Evolutionary conservation across 2,329 filamentous ascomycete species (phyloP).

Genomic region (Sarocladium strictum): DNA sequence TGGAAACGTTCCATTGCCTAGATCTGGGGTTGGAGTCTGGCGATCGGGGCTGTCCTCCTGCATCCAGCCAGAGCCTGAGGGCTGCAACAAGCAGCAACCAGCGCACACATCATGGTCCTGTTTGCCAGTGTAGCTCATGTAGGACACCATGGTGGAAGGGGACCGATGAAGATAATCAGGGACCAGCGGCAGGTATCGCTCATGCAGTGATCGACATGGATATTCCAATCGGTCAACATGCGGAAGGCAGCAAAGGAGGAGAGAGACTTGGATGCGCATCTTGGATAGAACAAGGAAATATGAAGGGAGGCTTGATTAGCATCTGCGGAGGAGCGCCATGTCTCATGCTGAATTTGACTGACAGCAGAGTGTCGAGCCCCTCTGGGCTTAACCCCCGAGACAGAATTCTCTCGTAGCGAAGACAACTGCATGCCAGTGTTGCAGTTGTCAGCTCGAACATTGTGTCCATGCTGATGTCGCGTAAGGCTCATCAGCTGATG

Average conservation of each 20-base stretch:
- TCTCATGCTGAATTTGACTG: background rate
- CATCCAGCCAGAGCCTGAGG: no score
- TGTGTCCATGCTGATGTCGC: background rate
- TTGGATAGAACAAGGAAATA: constrained; percentile 1
- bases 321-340: background rate
- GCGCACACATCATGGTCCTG: no score
- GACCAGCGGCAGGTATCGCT: background rate
- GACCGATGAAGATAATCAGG: background rate
- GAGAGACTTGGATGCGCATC: background rate
- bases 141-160: no score
- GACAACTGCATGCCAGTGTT: background rate
- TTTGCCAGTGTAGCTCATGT: no score
- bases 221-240: background rate
- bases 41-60: background rate
- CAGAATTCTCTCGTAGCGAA: background rate
- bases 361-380: background rate
- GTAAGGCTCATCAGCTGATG: background rate
- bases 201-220: background rate
- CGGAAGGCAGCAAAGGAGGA: background rate
- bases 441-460: background rate
- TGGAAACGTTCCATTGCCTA: constrained; percentile 6
- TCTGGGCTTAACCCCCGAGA: background rate
- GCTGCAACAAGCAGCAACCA: background rate
- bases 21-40: constrained; percentile 6
- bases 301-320: background rate